These are phyloP conservation scores for Cetraspora pellucida DNA, from an alignment of 192 early-diverging fungal genomes.

Conservation along the genomic window DNA sequence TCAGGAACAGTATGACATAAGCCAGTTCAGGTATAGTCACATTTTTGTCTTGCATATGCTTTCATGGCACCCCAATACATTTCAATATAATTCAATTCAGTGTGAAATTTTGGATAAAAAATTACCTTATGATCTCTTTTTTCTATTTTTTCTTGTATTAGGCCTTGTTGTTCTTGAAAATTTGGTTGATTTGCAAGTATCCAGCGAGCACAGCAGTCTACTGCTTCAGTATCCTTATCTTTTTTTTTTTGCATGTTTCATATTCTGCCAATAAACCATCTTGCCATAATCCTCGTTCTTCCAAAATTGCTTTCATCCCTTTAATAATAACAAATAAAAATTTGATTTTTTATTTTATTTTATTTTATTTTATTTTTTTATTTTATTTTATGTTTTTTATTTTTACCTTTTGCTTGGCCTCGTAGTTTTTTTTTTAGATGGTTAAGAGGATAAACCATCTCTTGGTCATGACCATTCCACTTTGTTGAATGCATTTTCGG, in stretches of 20 bases:
- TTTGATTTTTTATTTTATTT: too few species aligned
- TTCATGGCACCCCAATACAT: too few species aligned
- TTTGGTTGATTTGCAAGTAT: slow-evolving; percentile 20
- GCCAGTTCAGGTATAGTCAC: too few species aligned
- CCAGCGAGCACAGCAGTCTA: background rate
- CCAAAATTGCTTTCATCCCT: background rate
- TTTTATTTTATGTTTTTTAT: background rate
- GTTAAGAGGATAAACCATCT: too few species aligned
- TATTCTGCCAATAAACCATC: background rate
- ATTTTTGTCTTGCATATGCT: too few species aligned
- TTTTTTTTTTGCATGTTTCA: background rate
- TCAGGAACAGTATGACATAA: too few species aligned
- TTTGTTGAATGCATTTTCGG: too few species aligned
- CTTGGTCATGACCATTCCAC: too few species aligned
- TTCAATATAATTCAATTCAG: too few species aligned
- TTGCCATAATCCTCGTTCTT: slow-evolving; percentile 20
- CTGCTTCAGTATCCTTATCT: background rate
- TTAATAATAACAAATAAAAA: background rate
- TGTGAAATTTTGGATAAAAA: too few species aligned
- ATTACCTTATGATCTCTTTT: background rate
- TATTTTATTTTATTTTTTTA: too few species aligned
- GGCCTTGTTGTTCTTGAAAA: background rate
- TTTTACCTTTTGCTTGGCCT: background rate
- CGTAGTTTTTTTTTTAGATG: too few species aligned
- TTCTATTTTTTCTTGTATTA: slow-evolving; percentile 19